Evolutionary conservation across 163 green algal species (phyloP).

Genomic region (Scenedesmus sp.): DNA sequence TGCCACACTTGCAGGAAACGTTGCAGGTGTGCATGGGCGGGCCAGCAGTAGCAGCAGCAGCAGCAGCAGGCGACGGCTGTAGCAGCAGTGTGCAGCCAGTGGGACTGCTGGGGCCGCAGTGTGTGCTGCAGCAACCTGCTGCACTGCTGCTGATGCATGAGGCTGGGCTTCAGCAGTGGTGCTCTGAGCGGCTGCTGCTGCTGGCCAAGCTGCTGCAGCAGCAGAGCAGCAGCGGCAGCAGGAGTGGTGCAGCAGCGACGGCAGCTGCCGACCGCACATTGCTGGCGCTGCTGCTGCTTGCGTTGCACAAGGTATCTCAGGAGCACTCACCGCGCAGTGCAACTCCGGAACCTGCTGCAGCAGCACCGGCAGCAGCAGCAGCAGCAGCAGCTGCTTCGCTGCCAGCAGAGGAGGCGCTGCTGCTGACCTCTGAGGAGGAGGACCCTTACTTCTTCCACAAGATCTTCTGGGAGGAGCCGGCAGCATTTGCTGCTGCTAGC

Average conservation of each 20-base stretch:
- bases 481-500: background rate
- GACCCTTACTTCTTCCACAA: background rate
- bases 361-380: background rate
- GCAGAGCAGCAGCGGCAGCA: background rate
- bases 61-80: background rate
- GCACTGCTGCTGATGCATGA: background rate
- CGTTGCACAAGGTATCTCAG: background rate
- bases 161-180: background rate
- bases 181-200: constrained; percentile 20
- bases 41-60: background rate
- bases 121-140: background rate
- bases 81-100: background rate
- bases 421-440: background rate
- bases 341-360: background rate
- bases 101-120: background rate
- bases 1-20: background rate
- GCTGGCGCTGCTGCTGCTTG: background rate
- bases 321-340: background rate
- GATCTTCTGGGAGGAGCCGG: background rate
- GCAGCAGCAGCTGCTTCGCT: background rate
- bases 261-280: background rate
- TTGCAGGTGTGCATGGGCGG: background rate
- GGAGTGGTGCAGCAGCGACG: too few species aligned
- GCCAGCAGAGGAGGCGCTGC: background rate
- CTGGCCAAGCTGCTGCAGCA: background rate